phyloP scores from a whole-genome alignment of 2,329 filamentous ascomycete genomes.

The Diaporthe vexans region DNA sequence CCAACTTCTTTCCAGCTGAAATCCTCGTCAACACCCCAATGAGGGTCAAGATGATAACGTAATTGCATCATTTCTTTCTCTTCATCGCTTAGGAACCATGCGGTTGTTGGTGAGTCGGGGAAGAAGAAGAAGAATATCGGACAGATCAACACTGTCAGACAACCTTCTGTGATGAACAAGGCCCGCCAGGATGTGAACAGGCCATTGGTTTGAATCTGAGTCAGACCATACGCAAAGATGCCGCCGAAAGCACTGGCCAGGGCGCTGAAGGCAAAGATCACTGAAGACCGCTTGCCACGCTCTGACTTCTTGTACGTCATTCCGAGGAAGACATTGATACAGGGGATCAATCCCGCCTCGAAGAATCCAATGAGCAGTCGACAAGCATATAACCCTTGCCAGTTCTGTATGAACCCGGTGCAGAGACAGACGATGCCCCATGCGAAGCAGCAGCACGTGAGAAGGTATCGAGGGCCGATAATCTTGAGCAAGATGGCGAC shows the following conservation, averaged over 20 bases:
- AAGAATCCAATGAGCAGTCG: conserved; percentile 46
- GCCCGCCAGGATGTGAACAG: conserved; percentile 56
- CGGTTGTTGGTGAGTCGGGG: conserved; percentile 47
- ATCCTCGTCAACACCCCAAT: conserved; percentile 47
- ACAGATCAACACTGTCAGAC: conserved; percentile 54
- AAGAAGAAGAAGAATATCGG: conserved; percentile 48
- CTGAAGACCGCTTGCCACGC: conserved; percentile 49
- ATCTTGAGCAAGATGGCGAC: conserved; percentile 51
- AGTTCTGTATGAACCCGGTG: conserved; percentile 50
- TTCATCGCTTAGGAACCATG: conserved; percentile 48
- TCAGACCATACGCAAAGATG: conserved; percentile 58
- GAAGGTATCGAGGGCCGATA: conserved; percentile 51
- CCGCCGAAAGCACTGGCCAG: conserved; percentile 58
- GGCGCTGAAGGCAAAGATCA: conserved; percentile 57
- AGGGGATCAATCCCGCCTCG: conserved; percentile 56
- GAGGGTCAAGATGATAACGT: conserved; percentile 47
- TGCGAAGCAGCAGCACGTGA: conserved; percentile 45
- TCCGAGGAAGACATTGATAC: conserved; percentile 54
- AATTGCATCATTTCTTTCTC: conserved; percentile 47
- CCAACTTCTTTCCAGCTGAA: conserved; percentile 46
- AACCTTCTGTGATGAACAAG: conserved; percentile 57
- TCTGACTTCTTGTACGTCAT: conserved; percentile 53
- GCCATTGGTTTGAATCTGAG: conserved; percentile 51
- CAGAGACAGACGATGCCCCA: conserved; percentile 48
- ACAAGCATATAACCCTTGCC: conserved; percentile 45